Percentiles rank a stretch among this genome's conserved stretches.
Conservation (phyloP, 108 stramenopile genomes). For the Seminavis robusta region DNA sequence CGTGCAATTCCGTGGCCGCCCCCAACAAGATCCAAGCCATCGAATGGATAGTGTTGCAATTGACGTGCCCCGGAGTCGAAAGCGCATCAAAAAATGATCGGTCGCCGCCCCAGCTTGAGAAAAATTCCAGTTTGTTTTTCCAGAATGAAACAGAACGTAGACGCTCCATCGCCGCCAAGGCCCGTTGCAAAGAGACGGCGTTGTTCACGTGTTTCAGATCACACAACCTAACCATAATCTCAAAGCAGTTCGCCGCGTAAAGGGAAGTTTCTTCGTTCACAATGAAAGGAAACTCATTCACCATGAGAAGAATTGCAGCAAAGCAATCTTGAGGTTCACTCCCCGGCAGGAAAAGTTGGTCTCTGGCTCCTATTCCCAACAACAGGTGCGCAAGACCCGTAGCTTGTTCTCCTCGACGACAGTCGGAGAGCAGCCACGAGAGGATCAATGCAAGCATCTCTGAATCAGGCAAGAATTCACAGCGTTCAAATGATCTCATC, state of each 20-base stretch:
- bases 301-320: constrained; percentile 52
- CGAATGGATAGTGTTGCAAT: constrained; percentile 42
- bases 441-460: constrained; percentile 11
- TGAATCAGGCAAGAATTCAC: background rate
- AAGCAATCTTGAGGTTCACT: constrained; percentile 43
- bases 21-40: constrained; percentile 75
- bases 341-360: constrained; percentile 6
- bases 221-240: constrained; percentile 52
- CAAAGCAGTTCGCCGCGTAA: constrained; percentile 58
- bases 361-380: constrained; percentile 28
- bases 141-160: background rate
- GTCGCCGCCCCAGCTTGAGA: background rate
- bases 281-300: constrained; percentile 36
- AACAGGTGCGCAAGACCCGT: constrained; percentile 39
- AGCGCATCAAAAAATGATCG: too few species aligned
- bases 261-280: constrained; percentile 26
- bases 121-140: constrained; percentile 15
- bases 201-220: constrained; percentile 10
- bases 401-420: constrained; percentile 26
- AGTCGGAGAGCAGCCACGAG: constrained; percentile 17
- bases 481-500: constrained; percentile 7
- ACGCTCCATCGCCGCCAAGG: background rate
- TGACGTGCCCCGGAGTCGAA: background rate
- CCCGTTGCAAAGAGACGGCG: background rate
- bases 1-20: constrained; percentile 48